Conservation (phyloP, 1,139 yeast species). For the Blastobotrys ciferrii region DNA sequence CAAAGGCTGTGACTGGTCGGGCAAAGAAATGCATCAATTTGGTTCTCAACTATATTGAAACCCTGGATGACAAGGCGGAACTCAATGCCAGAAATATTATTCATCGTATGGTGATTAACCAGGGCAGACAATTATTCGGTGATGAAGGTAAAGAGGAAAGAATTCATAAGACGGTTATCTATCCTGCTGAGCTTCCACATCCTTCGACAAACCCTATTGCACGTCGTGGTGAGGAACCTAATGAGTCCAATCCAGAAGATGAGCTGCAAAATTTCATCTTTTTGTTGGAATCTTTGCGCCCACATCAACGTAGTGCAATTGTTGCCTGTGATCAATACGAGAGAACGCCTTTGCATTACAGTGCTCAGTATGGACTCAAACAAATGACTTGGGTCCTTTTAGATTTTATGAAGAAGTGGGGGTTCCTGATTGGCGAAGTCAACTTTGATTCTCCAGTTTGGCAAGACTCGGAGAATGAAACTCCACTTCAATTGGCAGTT, state of each 20-base stretch:
- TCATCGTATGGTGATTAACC: constrained; percentile 74
- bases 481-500: constrained; percentile 83
- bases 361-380: constrained; percentile 82
- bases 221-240: constrained; percentile 12
- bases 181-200: constrained; percentile 53
- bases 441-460: constrained; percentile 56
- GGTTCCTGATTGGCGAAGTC: constrained; percentile 46
- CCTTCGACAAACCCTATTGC: constrained; percentile 20
- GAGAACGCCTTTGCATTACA: constrained; percentile 87
- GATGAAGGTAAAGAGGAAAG: constrained; percentile 12
- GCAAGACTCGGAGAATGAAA: constrained; percentile 81
- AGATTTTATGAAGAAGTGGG: constrained; percentile 52
- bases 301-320: constrained; percentile 52
- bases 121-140: constrained; percentile 53
- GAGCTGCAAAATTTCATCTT: constrained; percentile 54
- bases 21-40: constrained; percentile 56
- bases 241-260: constrained; percentile 31
- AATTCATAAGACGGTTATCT: constrained; percentile 33
- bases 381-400: constrained; percentile 59
- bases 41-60: constrained; percentile 48
- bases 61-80: constrained; percentile 63
- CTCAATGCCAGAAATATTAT: constrained; percentile 80
- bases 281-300: constrained; percentile 53
- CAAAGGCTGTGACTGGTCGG: constrained; percentile 56
- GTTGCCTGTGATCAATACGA: constrained; percentile 69